Evolutionary conservation across 108 stramenopile species (phyloP).

Genomic region (Nitzschia sp.): DNA sequence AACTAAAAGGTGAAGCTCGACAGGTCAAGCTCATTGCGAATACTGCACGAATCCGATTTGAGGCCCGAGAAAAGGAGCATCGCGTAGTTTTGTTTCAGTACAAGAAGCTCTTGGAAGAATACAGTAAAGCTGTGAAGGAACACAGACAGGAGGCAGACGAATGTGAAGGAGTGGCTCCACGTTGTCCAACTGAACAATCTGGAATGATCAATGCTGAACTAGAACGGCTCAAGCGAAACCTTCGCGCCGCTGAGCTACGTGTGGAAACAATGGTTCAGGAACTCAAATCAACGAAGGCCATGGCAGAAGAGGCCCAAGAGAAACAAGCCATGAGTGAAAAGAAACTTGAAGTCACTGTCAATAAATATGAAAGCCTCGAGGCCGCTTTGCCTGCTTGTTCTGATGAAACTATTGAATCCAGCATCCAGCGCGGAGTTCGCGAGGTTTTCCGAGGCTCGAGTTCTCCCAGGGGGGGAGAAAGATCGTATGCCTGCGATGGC

Average conservation of each 20-base stretch:
- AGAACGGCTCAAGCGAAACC: slow-evolving; percentile 4
- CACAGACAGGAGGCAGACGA: neutral
- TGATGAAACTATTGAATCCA: neutral
- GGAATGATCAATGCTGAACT: slow-evolving; percentile 3
- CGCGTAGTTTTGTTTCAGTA: slow-evolving; percentile 10
- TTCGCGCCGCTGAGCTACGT: slow-evolving; percentile 11
- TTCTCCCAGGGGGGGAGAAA: neutral
- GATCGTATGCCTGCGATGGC: neutral
- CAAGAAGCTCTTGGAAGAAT: slow-evolving; percentile 5
- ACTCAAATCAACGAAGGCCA: neutral
- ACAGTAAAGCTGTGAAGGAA: neutral
- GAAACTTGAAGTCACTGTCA: neutral
- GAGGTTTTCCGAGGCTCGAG: neutral
- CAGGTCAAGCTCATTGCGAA: slow-evolving; percentile 9
- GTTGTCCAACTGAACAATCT: neutral
- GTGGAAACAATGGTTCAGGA: slow-evolving; percentile 1
- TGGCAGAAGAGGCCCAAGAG: slow-evolving; percentile 15
- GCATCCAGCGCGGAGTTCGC: neutral
- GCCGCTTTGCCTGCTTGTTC: neutral
- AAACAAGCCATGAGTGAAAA: slow-evolving; percentile 9
- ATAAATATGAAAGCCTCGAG: slow-evolving; percentile 1
- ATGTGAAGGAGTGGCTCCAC: neutral
- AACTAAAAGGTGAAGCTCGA: slow-evolving; percentile 10
- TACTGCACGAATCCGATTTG: slow-evolving; percentile 16
- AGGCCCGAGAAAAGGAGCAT: slow-evolving; percentile 19